A percentile compares a stretch with the other conserved stretches of the same genome.
These are phyloP conservation scores for Aspergillus pseudoterreus DNA, from an alignment of 2,329 filamentous ascomycete species.

Conservation along the genomic window DNA sequence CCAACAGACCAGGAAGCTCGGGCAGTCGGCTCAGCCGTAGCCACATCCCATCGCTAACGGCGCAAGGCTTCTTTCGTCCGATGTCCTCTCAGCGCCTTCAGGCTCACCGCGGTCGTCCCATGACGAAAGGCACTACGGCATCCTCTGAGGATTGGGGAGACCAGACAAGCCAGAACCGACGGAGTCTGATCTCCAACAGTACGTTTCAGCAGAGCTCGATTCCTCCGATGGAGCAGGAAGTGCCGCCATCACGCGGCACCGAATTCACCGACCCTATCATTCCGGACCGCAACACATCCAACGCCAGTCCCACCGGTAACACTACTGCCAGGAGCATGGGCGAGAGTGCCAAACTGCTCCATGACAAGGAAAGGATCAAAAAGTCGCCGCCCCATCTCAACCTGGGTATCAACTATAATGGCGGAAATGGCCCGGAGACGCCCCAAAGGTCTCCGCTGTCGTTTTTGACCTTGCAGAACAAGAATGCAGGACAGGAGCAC, in stretches of 20 bases:
- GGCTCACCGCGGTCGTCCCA: conserved; percentile 67
- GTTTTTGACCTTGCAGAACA: conserved; percentile 62
- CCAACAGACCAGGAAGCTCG: conserved; percentile 53
- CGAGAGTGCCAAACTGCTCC: conserved; percentile 76
- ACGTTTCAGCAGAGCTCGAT: conserved; percentile 38
- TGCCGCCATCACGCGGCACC: conserved; percentile 72
- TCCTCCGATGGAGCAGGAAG: conserved; percentile 45
- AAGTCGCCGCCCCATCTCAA: conserved; percentile 48
- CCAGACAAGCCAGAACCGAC: conserved; percentile 50
- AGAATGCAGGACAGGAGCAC: conserved; percentile 47
- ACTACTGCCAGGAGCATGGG: conserved; percentile 62
- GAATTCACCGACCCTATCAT: conserved; percentile 73
- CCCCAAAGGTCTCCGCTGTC: conserved; percentile 70
- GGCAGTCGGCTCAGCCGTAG: conserved; percentile 70
- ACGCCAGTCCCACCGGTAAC: conserved; percentile 65
- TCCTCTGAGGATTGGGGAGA: conserved; percentile 44
- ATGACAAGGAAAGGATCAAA: conserved; percentile 45
- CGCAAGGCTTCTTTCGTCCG: conserved; percentile 88
- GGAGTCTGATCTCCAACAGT: conserved; percentile 58
- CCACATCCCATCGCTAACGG: conserved; percentile 84
- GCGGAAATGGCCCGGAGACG: conserved; percentile 52
- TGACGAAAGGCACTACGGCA: conserved; percentile 31
- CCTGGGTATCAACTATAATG: conserved; percentile 58
- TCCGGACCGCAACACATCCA: conserved; percentile 67
- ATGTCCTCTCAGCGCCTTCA: conserved; percentile 96